Evolutionary conservation across 345 rosid genomes (phyloP).

Genomic region (Rhizophora apiculata): DNA sequence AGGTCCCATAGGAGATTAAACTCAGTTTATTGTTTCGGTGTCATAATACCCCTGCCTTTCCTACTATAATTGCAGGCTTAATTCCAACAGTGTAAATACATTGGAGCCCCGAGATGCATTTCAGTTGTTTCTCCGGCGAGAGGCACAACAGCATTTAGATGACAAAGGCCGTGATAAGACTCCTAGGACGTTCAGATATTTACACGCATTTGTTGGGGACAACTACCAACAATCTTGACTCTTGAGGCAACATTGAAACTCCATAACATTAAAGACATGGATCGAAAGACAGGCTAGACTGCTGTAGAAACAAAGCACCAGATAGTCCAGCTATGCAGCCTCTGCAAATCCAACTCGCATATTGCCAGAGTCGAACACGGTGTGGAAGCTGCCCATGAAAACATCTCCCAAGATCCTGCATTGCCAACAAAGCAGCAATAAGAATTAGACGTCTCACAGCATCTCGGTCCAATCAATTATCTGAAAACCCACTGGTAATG

Average conservation of each 20-base stretch:
- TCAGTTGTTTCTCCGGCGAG: too few relatives aligned
- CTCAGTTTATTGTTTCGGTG: too few relatives aligned
- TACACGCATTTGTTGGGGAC: conserved; percentile 13
- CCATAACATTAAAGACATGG: background rate
- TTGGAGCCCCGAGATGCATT: too few relatives aligned
- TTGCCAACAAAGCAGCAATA: background rate
- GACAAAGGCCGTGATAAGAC: background rate
- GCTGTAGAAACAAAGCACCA: too few relatives aligned
- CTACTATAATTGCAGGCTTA: too few relatives aligned
- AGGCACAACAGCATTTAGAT: background rate
- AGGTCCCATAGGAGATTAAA: too few relatives aligned
- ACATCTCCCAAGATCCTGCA: conserved; percentile 2
- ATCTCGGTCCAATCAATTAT: too few relatives aligned
- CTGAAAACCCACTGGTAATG: too few relatives aligned
- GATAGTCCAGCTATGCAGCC: conserved; percentile 39
- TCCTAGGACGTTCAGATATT: conserved; percentile 10
- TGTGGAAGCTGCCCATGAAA: conserved; percentile 34
- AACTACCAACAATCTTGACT: background rate
- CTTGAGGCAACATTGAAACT: background rate
- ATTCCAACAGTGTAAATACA: too few relatives aligned
- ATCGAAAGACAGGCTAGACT: too few relatives aligned
- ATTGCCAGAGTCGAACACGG: conserved; percentile 81
- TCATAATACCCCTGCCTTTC: too few relatives aligned
- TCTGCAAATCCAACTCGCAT: conserved; percentile 79
- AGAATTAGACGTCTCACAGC: background rate